phyloP scores from a whole-genome alignment of 108 stramenopile species.

The Chaetoceros tenuissimus region DNA sequence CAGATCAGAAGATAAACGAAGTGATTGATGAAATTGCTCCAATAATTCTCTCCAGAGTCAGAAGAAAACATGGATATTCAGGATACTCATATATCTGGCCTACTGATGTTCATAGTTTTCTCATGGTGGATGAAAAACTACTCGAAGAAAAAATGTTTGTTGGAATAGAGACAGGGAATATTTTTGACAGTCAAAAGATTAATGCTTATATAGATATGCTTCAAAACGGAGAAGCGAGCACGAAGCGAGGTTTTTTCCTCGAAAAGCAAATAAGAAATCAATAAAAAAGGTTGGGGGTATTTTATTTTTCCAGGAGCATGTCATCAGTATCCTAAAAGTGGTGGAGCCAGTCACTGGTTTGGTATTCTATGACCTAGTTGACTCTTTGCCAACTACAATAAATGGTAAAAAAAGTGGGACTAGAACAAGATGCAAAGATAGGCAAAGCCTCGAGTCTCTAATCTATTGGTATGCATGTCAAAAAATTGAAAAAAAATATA shows the following conservation, averaged over 20 bases:
- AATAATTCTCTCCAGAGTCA: conserved; percentile 50
- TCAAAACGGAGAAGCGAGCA: conserved; percentile 11
- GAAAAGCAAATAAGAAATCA: conserved; percentile 28
- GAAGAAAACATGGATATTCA: conserved; percentile 61
- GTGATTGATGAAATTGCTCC: conserved; percentile 69
- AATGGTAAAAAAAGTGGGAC: conserved; percentile 33
- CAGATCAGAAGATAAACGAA: conserved; percentile 39
- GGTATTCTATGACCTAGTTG: conserved; percentile 65
- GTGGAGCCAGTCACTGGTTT: conserved; percentile 32
- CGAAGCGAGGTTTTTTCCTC: not conserved
- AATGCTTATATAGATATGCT: conserved; percentile 39
- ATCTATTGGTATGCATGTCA: conserved; percentile 60
- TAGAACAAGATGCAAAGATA: conserved; percentile 67
- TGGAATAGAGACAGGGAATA: conserved; percentile 75
- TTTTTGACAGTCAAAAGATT: conserved; percentile 49
- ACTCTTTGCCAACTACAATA: conserved; percentile 56
- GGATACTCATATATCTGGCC: conserved; percentile 75
- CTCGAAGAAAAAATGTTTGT: conserved; percentile 75
- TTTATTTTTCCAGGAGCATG: conserved; percentile 84
- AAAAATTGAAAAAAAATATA: conserved; percentile 74
- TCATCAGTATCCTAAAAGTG: conserved; percentile 76
- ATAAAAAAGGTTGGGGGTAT: conserved; percentile 55
- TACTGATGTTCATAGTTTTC: conserved; percentile 84
- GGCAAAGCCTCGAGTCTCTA: conserved; percentile 39
- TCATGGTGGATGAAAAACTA: conserved; percentile 73